Conservation (phyloP, 176 grass and related monocot species). For the Saccharum officinarum region DNA sequence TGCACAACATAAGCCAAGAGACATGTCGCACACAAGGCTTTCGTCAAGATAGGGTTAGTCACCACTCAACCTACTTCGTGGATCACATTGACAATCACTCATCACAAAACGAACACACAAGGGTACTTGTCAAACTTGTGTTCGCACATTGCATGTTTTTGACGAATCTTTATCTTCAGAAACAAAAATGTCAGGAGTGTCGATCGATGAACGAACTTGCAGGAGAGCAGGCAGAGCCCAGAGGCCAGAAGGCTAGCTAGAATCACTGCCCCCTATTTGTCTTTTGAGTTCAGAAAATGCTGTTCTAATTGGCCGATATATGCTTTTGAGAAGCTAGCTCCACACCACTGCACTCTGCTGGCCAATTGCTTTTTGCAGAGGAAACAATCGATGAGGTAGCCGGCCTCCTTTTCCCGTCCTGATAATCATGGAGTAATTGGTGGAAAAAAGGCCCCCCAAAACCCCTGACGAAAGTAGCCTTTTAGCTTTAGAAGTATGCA, state of each 20-base stretch:
- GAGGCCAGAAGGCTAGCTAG: not conserved
- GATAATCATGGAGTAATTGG: conserved; percentile 47
- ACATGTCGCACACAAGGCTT: too few relatives aligned
- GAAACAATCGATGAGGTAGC: conserved; percentile 28
- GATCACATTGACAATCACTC: too few relatives aligned
- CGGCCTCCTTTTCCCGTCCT: not conserved
- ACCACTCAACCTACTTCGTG: too few relatives aligned
- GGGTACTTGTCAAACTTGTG: too few relatives aligned
- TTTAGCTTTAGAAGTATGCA: conserved; percentile 49
- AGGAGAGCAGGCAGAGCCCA: not conserved
- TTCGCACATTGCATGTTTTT: not conserved
- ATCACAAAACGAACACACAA: too few relatives aligned
- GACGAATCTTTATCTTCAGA: not conserved
- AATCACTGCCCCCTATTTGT: not conserved
- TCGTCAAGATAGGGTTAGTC: too few relatives aligned
- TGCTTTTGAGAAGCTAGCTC: conserved; percentile 38
- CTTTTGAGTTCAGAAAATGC: conserved; percentile 14
- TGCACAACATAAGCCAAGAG: too few relatives aligned
- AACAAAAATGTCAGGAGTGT: not conserved
- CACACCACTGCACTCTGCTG: not conserved
- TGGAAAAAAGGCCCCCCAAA: not conserved
- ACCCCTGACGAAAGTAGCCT: conserved; percentile 45
- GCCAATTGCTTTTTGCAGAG: conserved; percentile 33
- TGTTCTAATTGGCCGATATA: not conserved
- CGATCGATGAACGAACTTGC: not conserved